A percentile compares a stretch with the other conserved stretches of the same genome.
phyloP scores from a whole-genome alignment of 208 protist species.

The Naegleria fowleri region DNA sequence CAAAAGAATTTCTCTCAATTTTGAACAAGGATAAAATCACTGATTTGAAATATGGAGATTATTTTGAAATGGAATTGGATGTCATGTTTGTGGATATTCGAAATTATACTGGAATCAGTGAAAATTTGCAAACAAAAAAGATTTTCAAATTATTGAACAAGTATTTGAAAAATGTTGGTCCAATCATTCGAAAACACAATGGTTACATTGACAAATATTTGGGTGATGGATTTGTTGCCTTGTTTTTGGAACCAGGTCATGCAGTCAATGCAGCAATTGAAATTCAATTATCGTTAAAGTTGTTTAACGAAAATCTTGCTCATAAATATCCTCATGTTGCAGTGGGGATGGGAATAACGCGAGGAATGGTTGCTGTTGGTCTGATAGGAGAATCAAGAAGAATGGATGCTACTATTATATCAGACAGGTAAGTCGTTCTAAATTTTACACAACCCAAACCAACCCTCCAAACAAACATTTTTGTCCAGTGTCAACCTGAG shows the following conservation, averaged over 20 bases:
- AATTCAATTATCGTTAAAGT: conserved; percentile 41
- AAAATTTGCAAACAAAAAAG: conserved; percentile 32
- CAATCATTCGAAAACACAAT: conserved; percentile 30
- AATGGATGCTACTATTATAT: conserved; percentile 31
- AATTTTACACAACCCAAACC: no score
- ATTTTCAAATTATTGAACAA: conserved; percentile 43
- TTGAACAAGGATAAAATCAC: neutral
- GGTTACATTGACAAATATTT: conserved; percentile 56
- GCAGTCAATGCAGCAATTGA: neutral
- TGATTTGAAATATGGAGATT: neutral
- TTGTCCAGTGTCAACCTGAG: conserved; percentile 35
- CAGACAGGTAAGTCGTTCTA: no score
- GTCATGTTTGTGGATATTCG: conserved; percentile 49
- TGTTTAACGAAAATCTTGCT: conserved; percentile 37
- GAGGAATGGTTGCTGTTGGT: conserved; percentile 22
- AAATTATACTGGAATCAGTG: conserved; percentile 44
- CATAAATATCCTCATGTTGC: conserved; percentile 13
- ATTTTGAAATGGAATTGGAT: conserved; percentile 20
- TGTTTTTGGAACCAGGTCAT: neutral
- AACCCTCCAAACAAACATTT: no score
- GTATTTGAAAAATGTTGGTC: conserved; percentile 41
- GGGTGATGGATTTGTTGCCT: conserved; percentile 22
- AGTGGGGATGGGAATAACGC: neutral
- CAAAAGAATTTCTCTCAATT: neutral
- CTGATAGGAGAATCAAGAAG: conserved; percentile 22